Evolutionary conservation across 2,329 filamentous ascomycete species (phyloP).

Genomic region (Chaetomium olivaceum): DNA sequence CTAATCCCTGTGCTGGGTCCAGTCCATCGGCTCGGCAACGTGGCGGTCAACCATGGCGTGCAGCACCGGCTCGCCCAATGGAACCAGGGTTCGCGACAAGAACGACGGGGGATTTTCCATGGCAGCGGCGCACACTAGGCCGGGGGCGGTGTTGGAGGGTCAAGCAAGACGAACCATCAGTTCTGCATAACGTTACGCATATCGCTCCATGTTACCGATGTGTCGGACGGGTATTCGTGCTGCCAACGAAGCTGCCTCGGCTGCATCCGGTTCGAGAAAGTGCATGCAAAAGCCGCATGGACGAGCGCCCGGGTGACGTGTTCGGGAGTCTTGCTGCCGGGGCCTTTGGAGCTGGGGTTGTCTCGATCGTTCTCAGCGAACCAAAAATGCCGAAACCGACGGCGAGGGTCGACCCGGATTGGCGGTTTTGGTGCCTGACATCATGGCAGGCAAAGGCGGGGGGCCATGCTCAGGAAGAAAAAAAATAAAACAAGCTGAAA

Average conservation of each 20-base stretch:
- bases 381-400: conserved; percentile 12
- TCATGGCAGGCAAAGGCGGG: conserved; percentile 3
- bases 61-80: conserved; percentile 15
- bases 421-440: conserved; percentile 11
- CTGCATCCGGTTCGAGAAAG: conserved; percentile 16
- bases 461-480: neutral
- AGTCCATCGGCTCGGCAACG: conserved; percentile 27
- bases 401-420: neutral
- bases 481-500: too few relatives aligned
- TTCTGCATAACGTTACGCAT: conserved; percentile 10
- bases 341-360: conserved; percentile 1
- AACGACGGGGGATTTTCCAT: conserved; percentile 5
- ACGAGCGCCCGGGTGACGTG: conserved; percentile 33
- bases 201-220: conserved; percentile 23
- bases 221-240: conserved; percentile 32
- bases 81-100: conserved; percentile 11
- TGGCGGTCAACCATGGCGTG: conserved; percentile 29
- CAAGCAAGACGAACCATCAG: neutral
- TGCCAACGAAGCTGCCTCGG: conserved; percentile 23
- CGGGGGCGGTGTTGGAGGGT: conserved; percentile 9
- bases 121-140: conserved; percentile 20
- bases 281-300: conserved; percentile 32
- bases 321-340: conserved; percentile 21
- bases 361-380: conserved; percentile 14
- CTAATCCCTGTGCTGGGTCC: conserved; percentile 16